Percentiles rank a stretch among this genome's conserved stretches.
phyloP scores from a whole-genome alignment of 768 basidiomycete genomes.

The Phanerochaete carnosa region DNA sequence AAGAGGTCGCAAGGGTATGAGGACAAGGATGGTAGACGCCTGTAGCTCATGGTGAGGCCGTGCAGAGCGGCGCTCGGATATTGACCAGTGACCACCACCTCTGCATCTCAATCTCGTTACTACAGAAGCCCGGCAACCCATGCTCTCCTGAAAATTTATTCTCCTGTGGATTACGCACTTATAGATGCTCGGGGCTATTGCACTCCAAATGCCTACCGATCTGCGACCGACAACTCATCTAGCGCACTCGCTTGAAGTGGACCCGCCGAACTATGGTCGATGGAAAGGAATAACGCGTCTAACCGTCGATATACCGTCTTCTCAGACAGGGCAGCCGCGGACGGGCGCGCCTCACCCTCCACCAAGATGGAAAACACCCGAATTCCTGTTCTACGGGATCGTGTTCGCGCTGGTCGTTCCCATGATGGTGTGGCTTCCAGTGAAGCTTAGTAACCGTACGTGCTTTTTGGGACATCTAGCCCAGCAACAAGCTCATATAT shows the following conservation, averaged over 20 bases:
- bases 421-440: slow-evolving; percentile 73
- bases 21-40: background rate
- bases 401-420: slow-evolving; percentile 61
- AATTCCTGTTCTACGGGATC: slow-evolving; percentile 76
- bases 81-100: background rate
- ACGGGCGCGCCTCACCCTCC: slow-evolving; percentile 29
- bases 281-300: slow-evolving; percentile 39
- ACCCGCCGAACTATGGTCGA: slow-evolving; percentile 7
- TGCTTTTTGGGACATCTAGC: slow-evolving; percentile 15
- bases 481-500: background rate
- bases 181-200: slow-evolving; percentile 20
- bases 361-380: slow-evolving; percentile 73
- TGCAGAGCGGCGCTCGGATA: background rate
- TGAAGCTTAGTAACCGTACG: slow-evolving; percentile 72
- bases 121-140: background rate
- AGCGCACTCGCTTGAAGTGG: slow-evolving; percentile 18
- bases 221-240: slow-evolving; percentile 11
- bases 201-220: slow-evolving; percentile 29
- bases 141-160: background rate
- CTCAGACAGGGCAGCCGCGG: slow-evolving; percentile 27
- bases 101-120: too few relatives aligned
- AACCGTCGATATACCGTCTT: slow-evolving; percentile 54
- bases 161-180: background rate
- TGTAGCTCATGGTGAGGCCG: background rate
- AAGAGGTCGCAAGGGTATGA: background rate